A percentile compares a stretch with the other conserved stretches of the same genome.
These are phyloP conservation scores for Leishmania braziliensis DNA, from an alignment of 208 protist genomes.

Conservation along the genomic window DNA sequence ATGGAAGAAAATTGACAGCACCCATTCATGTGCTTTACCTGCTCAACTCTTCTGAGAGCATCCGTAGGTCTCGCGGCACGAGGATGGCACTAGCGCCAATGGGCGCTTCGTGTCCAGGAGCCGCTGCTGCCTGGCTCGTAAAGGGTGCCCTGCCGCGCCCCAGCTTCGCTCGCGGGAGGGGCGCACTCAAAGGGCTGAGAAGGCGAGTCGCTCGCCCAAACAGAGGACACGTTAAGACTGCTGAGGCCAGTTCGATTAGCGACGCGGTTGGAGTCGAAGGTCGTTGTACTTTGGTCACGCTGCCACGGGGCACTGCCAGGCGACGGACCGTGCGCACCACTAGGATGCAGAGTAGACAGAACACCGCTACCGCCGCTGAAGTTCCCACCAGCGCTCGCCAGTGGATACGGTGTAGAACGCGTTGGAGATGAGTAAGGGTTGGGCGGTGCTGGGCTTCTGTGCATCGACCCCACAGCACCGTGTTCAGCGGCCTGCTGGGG, in stretches of 20 bases:
- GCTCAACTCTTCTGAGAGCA: background rate
- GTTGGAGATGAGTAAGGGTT: background rate
- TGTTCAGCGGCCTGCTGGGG: background rate
- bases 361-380: background rate
- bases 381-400: background rate
- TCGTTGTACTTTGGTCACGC: background rate
- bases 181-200: background rate
- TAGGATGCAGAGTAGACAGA: background rate
- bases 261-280: background rate
- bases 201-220: background rate
- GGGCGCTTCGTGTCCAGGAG: background rate
- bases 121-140: background rate
- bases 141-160: background rate
- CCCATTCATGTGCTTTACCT: background rate
- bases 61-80: background rate
- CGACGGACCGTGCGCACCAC: background rate
- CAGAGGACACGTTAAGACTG: background rate
- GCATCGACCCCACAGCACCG: background rate
- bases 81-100: background rate
- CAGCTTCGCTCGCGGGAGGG: background rate
- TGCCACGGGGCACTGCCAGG: background rate
- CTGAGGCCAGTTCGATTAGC: background rate
- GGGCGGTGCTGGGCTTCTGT: background rate
- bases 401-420: background rate
- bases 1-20: background rate